Conservation (phyloP, 305 asterid genomes). For the Coffea humblotiana region DNA sequence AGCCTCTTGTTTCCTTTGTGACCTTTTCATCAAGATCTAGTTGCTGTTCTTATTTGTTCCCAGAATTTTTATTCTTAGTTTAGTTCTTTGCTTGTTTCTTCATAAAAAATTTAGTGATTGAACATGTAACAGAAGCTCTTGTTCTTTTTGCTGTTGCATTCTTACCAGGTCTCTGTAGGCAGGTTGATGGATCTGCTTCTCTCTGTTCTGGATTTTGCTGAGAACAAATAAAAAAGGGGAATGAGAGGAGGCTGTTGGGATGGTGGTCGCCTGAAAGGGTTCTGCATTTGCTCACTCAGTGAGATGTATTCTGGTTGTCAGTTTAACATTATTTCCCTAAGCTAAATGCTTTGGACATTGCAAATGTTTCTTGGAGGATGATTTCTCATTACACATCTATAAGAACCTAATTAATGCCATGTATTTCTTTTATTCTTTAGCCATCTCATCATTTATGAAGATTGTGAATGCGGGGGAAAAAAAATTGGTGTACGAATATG, state of each 20-base stretch:
- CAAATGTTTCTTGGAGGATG: neutral
- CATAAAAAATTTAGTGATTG: neutral
- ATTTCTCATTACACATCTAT: neutral
- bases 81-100: neutral
- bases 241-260: neutral
- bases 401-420: neutral
- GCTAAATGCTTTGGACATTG: neutral
- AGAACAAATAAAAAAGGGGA: slow-evolving; percentile 13
- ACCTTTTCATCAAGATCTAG: neutral
- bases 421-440: neutral
- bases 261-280: slow-evolving; percentile 8
- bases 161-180: slow-evolving; percentile 22
- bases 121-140: neutral
- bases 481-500: too few species aligned
- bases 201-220: slow-evolving; percentile 8
- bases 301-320: neutral
- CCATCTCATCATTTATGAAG: neutral
- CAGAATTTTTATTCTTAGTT: neutral
- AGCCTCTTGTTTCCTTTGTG: neutral
- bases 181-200: slow-evolving; percentile 17
- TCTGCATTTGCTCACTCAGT: slow-evolving; percentile 17
- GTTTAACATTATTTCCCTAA: slow-evolving; percentile 1
- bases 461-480: too few species aligned
- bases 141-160: neutral
- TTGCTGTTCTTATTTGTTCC: neutral